A percentile compares a stretch with the other conserved stretches of the same genome.
These are phyloP conservation scores for Russula earlei DNA, from an alignment of 768 basidiomycete species.

Conservation along the genomic window DNA sequence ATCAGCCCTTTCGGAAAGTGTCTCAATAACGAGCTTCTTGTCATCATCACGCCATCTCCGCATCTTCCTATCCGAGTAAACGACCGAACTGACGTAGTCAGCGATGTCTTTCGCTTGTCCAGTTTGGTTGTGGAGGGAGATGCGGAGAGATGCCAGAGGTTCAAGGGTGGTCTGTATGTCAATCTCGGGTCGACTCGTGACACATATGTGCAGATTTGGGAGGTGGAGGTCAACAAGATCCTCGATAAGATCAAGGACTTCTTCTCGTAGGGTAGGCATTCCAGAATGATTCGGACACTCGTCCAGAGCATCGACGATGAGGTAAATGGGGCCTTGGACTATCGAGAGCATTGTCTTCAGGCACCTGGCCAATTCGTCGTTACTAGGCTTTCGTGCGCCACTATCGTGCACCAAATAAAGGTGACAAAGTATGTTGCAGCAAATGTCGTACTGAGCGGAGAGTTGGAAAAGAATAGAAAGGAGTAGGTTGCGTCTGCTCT, in stretches of 20 bases:
- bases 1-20: background rate
- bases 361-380: background rate
- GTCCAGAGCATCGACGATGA: background rate
- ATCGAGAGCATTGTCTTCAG: background rate
- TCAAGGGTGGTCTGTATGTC: background rate
- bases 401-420: background rate
- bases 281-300: background rate
- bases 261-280: background rate
- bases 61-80: background rate
- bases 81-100: background rate
- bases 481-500: background rate
- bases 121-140: background rate
- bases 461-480: background rate
- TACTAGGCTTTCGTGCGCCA: background rate
- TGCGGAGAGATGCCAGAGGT: background rate
- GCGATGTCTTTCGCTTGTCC: background rate
- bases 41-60: conserved; percentile 3
- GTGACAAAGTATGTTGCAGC: background rate
- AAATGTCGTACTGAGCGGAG: background rate
- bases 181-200: background rate
- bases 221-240: background rate
- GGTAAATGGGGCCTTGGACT: background rate
- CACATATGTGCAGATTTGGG: background rate
- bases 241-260: background rate
- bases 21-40: background rate